Evolutionary conservation across 805 yeast species (phyloP), one percentile per base, ranked within the genome.

Genomic region (Candida andamanensis): DNA sequence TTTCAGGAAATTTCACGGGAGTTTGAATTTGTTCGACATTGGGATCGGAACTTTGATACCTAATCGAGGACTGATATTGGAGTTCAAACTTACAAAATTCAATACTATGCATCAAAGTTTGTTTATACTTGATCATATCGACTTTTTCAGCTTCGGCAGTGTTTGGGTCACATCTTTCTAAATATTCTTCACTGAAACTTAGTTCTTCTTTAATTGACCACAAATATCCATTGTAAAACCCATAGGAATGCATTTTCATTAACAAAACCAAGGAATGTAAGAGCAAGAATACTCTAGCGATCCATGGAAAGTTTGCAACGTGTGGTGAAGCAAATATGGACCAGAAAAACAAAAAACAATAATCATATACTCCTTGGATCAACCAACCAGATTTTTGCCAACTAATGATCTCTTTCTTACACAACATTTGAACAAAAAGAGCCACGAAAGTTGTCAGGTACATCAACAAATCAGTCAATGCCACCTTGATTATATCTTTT

Each of bases 221-320:
- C 37, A 92, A 60, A 52, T 90, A 86, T 0, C 97, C 98, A 50
- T 89, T 89, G 61, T 79, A 92, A 49, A 84, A 87, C 2, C 85
- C 85, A 53, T 80, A 92, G 2, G 97, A 87, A 55, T 92, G 97
- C 77, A 82, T 81, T 54, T 92, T 92, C 99, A 92, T 92, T 45
- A 94, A 53, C 42, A 87, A 64, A 2, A 92, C 97, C 29, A 86
- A 64, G 8, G 87, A 76, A 52, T 92, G 98, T 31, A 92, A 63
- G 38, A 85, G 73, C 40, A 92, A 59, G 48, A 85, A 92, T 26
- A 89, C 89, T 49, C 79, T 78, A 2, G 86, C 95, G 30, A 89
- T 83, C 98, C 98, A 92, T 9, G 94, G 86, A 47, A 72, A 83
- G 24, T 69, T 61, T 52, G 63, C 55, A 29, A 52, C 51, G 5